Base-by-base conservation (phyloP, 2,329 filamentous ascomycete genomes). In the Pestalotiopsis sp. region DNA sequence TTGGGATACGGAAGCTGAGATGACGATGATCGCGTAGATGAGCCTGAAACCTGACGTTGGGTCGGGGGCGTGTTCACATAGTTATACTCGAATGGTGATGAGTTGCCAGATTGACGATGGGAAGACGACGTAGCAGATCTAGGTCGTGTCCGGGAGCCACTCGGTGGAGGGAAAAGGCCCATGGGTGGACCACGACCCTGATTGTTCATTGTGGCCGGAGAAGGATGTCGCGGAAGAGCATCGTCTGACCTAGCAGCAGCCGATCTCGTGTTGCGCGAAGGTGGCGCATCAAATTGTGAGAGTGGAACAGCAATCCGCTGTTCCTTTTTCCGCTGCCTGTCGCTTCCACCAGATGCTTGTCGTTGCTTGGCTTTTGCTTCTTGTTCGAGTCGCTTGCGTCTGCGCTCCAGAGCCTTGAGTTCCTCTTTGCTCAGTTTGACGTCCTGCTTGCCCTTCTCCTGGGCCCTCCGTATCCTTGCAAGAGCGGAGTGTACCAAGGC, bases 351-450 rank as follows among this genome's bases (percentile, higher is more conserved):
- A 84, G 89, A 67, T 88, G 94, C 75, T 86, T 94, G 74, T 70
- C 73, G 76, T 74, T 62, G 64, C 44, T 73, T 76, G 69, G 83
- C 81, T 52, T 81, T 79, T 65, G 84, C 82, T 66, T 82, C 80
- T 40, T 83, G 82, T 72, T 86, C 82, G 73, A 89, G 81, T 68
- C 90, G 88, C 77, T 89, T 88, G 70, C 87, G 82, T 74, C 86
- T 85, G 70, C 89, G 88, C 76, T 95, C 91, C 72, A 97, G 84
- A 60, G 94, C 94, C 70, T 91, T 91, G 73, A 97, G 83, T 78
- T 98, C 94, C 66, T 92, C 89, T 74, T 90, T 88, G 73, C 87
- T 94, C 70, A 98, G 86, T 77, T 91, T 92, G 67, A 98, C 93
- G 67, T 97, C 92, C 58, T 86, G 84, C 78, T 91, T 91, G 70